phyloP scores from a whole-genome alignment of 1,139 yeast genomes.

The Hanseniaspora uvarum region DNA sequence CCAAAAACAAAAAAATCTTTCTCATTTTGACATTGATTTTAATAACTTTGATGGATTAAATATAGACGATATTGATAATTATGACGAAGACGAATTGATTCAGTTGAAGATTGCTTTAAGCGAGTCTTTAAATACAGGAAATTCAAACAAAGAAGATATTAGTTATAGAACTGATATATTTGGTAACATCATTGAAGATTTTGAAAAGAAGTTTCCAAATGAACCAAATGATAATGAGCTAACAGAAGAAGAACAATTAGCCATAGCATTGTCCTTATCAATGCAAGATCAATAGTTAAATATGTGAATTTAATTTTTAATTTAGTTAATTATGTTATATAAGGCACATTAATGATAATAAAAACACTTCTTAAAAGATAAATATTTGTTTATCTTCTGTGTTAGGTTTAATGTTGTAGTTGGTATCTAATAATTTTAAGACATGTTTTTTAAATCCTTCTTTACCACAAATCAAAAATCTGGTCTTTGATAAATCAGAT shows the following conservation, averaged over 20 bases:
- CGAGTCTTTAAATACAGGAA: conserved; percentile 27
- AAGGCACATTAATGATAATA: background rate
- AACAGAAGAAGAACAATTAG: conserved; percentile 34
- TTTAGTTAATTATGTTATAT: conserved; percentile 2
- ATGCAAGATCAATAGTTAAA: conserved; percentile 25
- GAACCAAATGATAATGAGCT: conserved; percentile 22
- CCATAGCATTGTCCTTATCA: conserved; percentile 29
- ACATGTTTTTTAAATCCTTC: conserved; percentile 55
- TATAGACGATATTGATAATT: background rate
- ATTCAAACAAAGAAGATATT: background rate
- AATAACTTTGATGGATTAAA: conserved; percentile 6
- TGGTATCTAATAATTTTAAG: conserved; percentile 53
- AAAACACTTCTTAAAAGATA: conserved; percentile 40
- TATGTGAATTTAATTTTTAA: background rate
- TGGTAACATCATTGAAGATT: conserved; percentile 7
- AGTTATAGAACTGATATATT: conserved; percentile 18
- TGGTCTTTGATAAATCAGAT: conserved; percentile 38
- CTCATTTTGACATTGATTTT: conserved; percentile 27
- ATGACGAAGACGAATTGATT: conserved; percentile 34
- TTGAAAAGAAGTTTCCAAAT: background rate
- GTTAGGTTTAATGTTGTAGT: conserved; percentile 41
- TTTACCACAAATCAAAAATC: conserved; percentile 68
- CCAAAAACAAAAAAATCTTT: conserved; percentile 27
- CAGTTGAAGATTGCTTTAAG: conserved; percentile 37
- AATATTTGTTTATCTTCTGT: conserved; percentile 55